Evolutionary conservation across 208 protist genomes (phyloP).

Genomic region (Angomonas deanei): DNA sequence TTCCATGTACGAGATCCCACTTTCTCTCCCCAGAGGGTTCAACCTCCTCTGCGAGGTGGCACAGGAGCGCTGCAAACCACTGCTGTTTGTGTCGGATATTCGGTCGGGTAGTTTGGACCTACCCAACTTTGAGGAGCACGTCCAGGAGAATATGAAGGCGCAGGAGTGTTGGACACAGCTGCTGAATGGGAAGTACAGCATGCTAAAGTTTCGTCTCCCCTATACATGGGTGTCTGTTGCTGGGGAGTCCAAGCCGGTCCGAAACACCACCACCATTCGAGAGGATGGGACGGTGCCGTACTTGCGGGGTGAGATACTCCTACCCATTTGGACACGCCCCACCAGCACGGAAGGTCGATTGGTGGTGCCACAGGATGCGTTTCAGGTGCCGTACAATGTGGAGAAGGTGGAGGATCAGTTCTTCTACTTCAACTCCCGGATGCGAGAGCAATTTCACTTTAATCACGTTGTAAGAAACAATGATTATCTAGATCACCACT

Average conservation of each 20-base stretch:
- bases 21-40: constrained; percentile 55
- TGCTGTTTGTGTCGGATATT: constrained; percentile 94
- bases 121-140: constrained; percentile 88
- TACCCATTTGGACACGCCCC: constrained; percentile 93
- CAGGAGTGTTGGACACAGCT: constrained; percentile 92
- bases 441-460: constrained; percentile 89
- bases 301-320: constrained; percentile 85
- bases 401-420: constrained; percentile 88
- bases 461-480: constrained; percentile 66
- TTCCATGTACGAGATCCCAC: constrained; percentile 78
- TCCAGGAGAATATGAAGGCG: constrained; percentile 88
- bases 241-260: not conserved
- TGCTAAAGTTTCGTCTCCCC: constrained; percentile 96
- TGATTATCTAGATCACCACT: constrained; percentile 90
- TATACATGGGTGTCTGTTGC: constrained; percentile 64
- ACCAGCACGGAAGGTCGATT: constrained; percentile 95
- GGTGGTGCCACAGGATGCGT: constrained; percentile 73
- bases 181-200: constrained; percentile 76
- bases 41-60: constrained; percentile 67
- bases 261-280: constrained; percentile 17
- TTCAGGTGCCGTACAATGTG: constrained; percentile 65
- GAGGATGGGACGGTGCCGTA: constrained; percentile 78
- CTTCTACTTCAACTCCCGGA: constrained; percentile 93
- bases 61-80: constrained; percentile 67
- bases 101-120: constrained; percentile 80